These are phyloP conservation scores for Colletotrichum trifolii DNA, from an alignment of 2,329 filamentous ascomycete genomes.

Conservation along the genomic window DNA sequence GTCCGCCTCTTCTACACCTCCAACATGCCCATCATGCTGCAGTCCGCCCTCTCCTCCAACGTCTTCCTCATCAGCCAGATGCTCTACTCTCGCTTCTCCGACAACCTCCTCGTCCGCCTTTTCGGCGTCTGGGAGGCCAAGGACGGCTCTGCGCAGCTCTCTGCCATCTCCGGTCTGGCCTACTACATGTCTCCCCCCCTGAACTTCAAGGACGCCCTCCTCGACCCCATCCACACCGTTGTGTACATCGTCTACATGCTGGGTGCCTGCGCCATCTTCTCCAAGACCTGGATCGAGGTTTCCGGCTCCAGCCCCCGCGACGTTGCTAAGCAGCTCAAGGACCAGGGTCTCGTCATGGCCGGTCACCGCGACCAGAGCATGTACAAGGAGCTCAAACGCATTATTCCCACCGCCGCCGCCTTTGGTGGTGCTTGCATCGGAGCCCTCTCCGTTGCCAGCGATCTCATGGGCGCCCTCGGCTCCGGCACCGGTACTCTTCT, in stretches of 20 bases:
- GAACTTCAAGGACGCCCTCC: slow-evolving; percentile 95
- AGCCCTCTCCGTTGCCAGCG: slow-evolving; percentile 93
- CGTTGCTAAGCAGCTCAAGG: slow-evolving; percentile 99
- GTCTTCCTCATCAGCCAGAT: slow-evolving; percentile 99
- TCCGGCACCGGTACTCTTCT: slow-evolving; percentile 97
- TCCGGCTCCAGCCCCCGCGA: slow-evolving; percentile 97
- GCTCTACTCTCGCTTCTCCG: slow-evolving; percentile 98
- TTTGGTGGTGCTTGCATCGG: slow-evolving; percentile 99
- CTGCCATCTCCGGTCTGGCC: slow-evolving; percentile 90
- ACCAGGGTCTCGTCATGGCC: slow-evolving; percentile 99
- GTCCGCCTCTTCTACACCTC: slow-evolving; percentile 99
- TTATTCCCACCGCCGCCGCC: slow-evolving; percentile 96
- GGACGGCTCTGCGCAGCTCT: slow-evolving; percentile 95
- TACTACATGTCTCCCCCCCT: slow-evolving; percentile 99
- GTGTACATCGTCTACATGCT: slow-evolving; percentile 99
- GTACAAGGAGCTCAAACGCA: slow-evolving; percentile 99
- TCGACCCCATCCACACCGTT: slow-evolving; percentile 96
- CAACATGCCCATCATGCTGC: slow-evolving; percentile 99
- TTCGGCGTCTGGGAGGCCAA: slow-evolving; percentile 98
- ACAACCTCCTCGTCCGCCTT: slow-evolving; percentile 97
- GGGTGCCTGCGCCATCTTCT: slow-evolving; percentile 96
- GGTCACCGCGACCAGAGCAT: slow-evolving; percentile 99
- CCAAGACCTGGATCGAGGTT: slow-evolving; percentile 99
- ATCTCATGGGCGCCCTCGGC: slow-evolving; percentile 94
- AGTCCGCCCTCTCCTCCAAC: slow-evolving; percentile 98